A percentile compares a stretch with the other conserved stretches of the same genome.
phyloP scores from a whole-genome alignment of 352 stramenopile species.

The Phytophthora pini region DNA sequence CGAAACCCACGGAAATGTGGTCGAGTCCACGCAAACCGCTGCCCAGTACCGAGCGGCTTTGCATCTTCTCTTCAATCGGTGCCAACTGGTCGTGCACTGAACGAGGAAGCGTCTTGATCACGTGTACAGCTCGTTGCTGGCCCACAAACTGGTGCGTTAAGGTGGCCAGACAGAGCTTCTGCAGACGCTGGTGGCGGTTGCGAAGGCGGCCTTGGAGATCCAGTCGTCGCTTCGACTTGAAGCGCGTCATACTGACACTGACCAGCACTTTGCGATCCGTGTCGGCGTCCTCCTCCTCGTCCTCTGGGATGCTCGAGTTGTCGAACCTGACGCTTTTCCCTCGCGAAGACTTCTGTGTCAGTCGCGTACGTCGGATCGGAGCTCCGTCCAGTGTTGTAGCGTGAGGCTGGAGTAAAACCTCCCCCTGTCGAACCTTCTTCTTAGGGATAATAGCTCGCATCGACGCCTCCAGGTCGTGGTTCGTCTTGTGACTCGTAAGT shows the following conservation, averaged over 20 bases:
- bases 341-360: conserved; percentile 12
- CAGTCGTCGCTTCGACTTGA: conserved; percentile 41
- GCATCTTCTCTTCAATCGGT: conserved; percentile 44
- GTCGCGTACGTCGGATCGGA: conserved; percentile 19
- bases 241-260: conserved; percentile 48
- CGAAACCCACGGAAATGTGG: conserved; percentile 64
- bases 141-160: conserved; percentile 52
- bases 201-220: conserved; percentile 40
- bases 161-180: conserved; percentile 63
- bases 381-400: conserved; percentile 33
- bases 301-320: conserved; percentile 22
- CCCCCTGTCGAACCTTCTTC: conserved; percentile 40
- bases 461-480: conserved; percentile 51
- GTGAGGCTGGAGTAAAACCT: conserved; percentile 40
- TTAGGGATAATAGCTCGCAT: conserved; percentile 52
- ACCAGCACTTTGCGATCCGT: conserved; percentile 43
- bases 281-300: conserved; percentile 15
- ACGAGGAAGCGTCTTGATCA: conserved; percentile 69
- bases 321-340: conserved; percentile 31
- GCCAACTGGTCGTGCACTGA: conserved; percentile 68
- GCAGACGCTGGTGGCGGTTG: conserved; percentile 49
- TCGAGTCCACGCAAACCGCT: conserved; percentile 42
- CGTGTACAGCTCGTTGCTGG: conserved; percentile 55
- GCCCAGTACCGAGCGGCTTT: conserved; percentile 52
- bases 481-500: conserved; percentile 52